phyloP scores from a whole-genome alignment of 1,284 basidiomycete species.

The Anthracocystis panici-leucophaei region DNA sequence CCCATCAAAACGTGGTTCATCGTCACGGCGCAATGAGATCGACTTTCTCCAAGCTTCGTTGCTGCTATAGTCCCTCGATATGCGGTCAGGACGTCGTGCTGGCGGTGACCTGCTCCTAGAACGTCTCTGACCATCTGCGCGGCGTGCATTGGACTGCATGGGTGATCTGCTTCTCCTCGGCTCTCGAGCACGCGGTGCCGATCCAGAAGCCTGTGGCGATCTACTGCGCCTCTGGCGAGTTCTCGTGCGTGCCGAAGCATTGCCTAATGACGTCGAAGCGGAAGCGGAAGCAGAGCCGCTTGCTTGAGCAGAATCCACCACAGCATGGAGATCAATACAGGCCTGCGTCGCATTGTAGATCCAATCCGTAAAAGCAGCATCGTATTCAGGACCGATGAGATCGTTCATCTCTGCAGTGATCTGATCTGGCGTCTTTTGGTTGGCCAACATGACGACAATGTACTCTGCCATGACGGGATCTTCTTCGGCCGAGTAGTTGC shows the following conservation, averaged over 20 bases:
- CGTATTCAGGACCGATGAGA: slow-evolving; percentile 62
- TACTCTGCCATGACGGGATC: slow-evolving; percentile 68
- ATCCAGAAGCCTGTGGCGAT: slow-evolving; percentile 8
- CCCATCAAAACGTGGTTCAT: slow-evolving; percentile 23
- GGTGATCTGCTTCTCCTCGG: slow-evolving; percentile 16
- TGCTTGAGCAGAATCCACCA: background rate
- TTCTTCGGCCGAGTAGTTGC: slow-evolving; percentile 52
- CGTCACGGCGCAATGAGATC: background rate
- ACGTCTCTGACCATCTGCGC: slow-evolving; percentile 5
- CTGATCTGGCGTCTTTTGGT: slow-evolving; percentile 61
- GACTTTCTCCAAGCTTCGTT: slow-evolving; percentile 18
- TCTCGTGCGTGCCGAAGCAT: background rate
- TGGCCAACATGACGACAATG: slow-evolving; percentile 69
- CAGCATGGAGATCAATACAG: slow-evolving; percentile 10
- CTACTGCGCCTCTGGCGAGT: slow-evolving; percentile 6
- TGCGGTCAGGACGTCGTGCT: background rate
- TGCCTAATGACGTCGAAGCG: background rate
- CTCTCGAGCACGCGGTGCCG: slow-evolving; percentile 5
- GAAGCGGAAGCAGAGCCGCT: slow-evolving; percentile 3
- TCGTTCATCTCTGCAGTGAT: slow-evolving; percentile 65
- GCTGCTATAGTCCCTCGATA: slow-evolving; percentile 14
- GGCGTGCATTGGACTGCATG: background rate
- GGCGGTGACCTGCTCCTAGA: slow-evolving; percentile 25
- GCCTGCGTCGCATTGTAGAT: slow-evolving; percentile 55
- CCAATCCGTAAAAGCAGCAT: slow-evolving; percentile 54